Base-by-base conservation (phyloP, 1,139 yeast species). In the Debaryomycetaceae sp. region DNA sequence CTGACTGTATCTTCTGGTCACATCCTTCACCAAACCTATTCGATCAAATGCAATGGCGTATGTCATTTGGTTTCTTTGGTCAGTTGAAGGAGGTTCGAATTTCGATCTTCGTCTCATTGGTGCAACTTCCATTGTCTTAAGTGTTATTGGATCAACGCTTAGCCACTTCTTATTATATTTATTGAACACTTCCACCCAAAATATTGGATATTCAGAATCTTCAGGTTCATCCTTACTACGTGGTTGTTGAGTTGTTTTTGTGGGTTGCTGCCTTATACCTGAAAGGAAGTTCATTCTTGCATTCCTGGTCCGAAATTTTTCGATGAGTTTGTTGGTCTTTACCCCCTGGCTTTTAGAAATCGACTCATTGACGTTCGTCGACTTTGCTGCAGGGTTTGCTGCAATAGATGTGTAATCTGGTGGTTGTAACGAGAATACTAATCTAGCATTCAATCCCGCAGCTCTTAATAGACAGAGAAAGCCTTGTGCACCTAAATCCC, bases 141-240 rank as follows among this genome's bases (percentile, higher is more conserved):
- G 75, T 17, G 81, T 83, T 1, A 84, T 69, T 0, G 97, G 95
- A 55, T 93, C 98, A 1, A 90, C 73, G 5, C 95, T 81, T n/a
- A 89, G 76, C 96, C 97, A 91, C 49, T 76, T 78, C 47, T 81
- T 76, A 5, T 81, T 65, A 48, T 76, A 80, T 42, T 76, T 76
- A 60, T 93, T 93, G 95, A 96, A 93, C 0, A 87, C 97, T 61
- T 93, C 99, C 13, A 82, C 83, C 99, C 99, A 93, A 58, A 86
- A 89, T 0, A 89, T 73, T 0, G 98, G 98, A 56, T 69, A 84
- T 5, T 62, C 56, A 0, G 80, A 68, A 20, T 65, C 63, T 6
- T 63, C 64, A 29, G 60, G 52, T 4, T 41, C 20, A 24, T 43
- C 20, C 9, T 24, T 29, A 22, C 13, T 8, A 37, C 29, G n/a